phyloP scores from a whole-genome alignment of 2,329 filamentous ascomycete genomes.

The Aureobasidium subglaciale region DNA sequence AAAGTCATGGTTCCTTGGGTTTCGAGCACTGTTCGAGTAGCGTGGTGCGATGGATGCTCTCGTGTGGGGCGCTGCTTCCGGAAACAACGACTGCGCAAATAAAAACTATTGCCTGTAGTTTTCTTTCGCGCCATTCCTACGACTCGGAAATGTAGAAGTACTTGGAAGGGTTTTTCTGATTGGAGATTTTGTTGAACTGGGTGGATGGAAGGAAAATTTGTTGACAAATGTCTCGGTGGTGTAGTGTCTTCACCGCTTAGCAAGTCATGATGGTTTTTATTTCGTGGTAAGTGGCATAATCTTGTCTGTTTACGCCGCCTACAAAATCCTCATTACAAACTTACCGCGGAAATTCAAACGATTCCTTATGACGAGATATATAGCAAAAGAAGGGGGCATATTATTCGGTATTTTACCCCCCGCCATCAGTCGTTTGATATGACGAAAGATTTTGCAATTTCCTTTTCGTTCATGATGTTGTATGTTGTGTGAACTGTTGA shows the following conservation, averaged over 20 bases:
- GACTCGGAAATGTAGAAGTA: too few species aligned
- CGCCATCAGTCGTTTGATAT: not conserved
- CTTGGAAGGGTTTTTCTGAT: not conserved
- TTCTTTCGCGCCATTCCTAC: too few species aligned
- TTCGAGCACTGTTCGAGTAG: too few species aligned
- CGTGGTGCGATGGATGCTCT: too few species aligned
- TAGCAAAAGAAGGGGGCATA: too few species aligned
- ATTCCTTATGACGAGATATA: too few species aligned
- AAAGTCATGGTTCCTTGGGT: too few species aligned
- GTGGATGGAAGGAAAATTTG: too few species aligned
- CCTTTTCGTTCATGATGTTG: not conserved
- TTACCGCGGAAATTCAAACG: too few species aligned
- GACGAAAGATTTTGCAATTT: conserved; percentile 3
- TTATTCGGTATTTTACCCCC: too few species aligned
- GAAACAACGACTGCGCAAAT: too few species aligned
- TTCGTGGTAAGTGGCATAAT: conserved; percentile 3
- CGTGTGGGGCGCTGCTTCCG: too few species aligned
- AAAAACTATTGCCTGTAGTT: conserved; percentile 8
- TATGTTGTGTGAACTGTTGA: conserved; percentile 1
- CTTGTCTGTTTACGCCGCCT: not conserved
- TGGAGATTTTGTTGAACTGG: not conserved
- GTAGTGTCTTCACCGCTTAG: not conserved
- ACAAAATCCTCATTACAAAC: not conserved
- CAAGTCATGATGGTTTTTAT: not conserved
- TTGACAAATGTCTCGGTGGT: conserved; percentile 6